Conservation (phyloP, 768 basidiomycete species). For the Macrolepiota dolichaula region DNA sequence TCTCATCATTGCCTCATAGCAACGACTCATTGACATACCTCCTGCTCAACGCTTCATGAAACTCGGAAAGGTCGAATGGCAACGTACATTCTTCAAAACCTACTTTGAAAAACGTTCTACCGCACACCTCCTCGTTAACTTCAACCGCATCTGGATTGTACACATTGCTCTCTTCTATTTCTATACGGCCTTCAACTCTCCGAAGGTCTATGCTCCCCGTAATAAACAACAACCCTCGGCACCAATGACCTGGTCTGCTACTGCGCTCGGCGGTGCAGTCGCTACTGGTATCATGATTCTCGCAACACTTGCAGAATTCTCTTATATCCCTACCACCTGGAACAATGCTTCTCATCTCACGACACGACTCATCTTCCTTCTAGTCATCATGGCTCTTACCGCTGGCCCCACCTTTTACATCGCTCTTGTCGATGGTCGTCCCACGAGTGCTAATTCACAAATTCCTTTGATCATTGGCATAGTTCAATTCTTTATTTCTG, state of each 20-base stretch:
- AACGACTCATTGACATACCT: constrained; percentile 86
- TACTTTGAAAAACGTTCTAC: constrained; percentile 95
- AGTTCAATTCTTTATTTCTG: constrained; percentile 91
- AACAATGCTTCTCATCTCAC: constrained; percentile 97
- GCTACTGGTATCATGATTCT: constrained; percentile 91
- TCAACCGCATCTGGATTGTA: constrained; percentile 98
- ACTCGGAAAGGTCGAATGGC: constrained; percentile 91
- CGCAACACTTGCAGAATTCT: constrained; percentile 92
- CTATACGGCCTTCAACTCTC: constrained; percentile 97
- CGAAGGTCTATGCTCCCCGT: constrained; percentile 80
- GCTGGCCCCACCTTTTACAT: constrained; percentile 94
- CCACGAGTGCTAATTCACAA: constrained; percentile 40
- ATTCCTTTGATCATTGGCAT: constrained; percentile 89
- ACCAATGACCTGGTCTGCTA: constrained; percentile 93
- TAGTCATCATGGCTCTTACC: constrained; percentile 90
- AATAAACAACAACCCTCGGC: constrained; percentile 67
- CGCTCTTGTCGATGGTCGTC: constrained; percentile 72
- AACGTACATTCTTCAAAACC: constrained; percentile 96
- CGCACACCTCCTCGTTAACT: constrained; percentile 94
- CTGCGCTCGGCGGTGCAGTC: constrained; percentile 94
- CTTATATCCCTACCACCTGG: constrained; percentile 98
- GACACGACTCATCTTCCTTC: constrained; percentile 87
- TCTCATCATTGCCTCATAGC: constrained; percentile 39
- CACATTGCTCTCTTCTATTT: constrained; percentile 94
- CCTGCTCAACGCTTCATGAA: constrained; percentile 93